phyloP scores from a whole-genome alignment of 805 yeast species.

The Hanseniaspora opuntiae region DNA sequence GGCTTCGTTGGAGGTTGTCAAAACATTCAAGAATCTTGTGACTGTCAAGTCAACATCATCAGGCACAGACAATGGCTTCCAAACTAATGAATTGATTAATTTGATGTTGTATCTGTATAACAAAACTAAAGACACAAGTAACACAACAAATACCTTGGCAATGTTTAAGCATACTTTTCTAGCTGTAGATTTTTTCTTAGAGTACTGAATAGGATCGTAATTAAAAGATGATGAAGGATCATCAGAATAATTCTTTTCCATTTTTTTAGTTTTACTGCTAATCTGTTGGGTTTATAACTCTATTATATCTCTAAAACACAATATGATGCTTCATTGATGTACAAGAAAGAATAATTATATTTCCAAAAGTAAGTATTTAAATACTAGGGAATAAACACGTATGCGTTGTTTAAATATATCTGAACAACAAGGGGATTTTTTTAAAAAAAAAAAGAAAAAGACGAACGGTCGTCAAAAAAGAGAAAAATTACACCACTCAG shows the following conservation, averaged over 20 bases:
- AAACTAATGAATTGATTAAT: neutral
- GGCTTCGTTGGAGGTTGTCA: constrained; percentile 27
- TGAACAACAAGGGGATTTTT: too few relatives aligned
- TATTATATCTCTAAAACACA: too few relatives aligned
- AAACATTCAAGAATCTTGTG: constrained; percentile 18
- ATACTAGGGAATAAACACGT: neutral
- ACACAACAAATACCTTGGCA: neutral
- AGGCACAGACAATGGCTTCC: neutral
- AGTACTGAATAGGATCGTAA: neutral
- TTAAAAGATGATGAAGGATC: neutral
- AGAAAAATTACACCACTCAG: neutral
- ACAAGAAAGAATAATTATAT: neutral
- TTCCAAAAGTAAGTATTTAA: neutral
- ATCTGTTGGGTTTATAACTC: neutral
- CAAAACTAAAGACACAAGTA: neutral
- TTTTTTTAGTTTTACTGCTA: neutral
- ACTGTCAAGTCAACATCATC: neutral
- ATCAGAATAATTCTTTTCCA: neutral
- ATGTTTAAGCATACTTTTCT: neutral
- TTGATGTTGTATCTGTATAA: neutral
- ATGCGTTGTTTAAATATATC: neutral
- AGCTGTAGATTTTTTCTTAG: neutral
- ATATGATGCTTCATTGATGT: neutral
- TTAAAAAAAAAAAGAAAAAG: too few relatives aligned
- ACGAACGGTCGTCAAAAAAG: neutral